A percentile compares a stretch with the other conserved stretches of the same genome.
Conservation (phyloP, 306 rosid genomes). For the cucumber (Cucumis sativus) region DNA sequence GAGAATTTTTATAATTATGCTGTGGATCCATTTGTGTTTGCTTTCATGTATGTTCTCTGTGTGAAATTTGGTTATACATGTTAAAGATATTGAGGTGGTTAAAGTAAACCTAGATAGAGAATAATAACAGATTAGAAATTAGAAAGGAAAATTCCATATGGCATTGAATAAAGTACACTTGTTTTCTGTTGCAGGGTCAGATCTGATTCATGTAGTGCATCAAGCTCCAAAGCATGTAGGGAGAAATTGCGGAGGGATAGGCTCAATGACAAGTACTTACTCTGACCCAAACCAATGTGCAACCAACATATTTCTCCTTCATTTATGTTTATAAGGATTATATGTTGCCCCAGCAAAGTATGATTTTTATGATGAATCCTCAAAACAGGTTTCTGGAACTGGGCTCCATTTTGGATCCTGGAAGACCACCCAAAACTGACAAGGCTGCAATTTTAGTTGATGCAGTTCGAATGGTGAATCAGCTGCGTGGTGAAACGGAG, state of each 20-base stretch:
- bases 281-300: background rate
- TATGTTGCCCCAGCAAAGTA: too few relatives aligned
- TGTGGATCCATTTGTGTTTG: background rate
- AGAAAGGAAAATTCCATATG: background rate
- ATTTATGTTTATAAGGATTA: too few relatives aligned
- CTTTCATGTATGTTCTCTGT: background rate
- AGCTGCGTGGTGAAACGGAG: slow-evolving; percentile 67
- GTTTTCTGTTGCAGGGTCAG: slow-evolving; percentile 39
- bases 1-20: too few relatives aligned
- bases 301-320: too few relatives aligned
- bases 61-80: background rate
- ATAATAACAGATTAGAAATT: background rate
- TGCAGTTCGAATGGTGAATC: slow-evolving; percentile 74
- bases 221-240: slow-evolving; percentile 89
- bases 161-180: background rate
- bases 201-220: slow-evolving; percentile 43
- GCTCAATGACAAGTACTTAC: slow-evolving; percentile 77
- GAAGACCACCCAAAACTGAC: slow-evolving; percentile 81
- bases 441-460: slow-evolving; percentile 77
- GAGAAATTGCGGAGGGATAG: slow-evolving; percentile 91
- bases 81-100: background rate
- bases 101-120: background rate
- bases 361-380: too few relatives aligned
- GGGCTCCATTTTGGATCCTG: slow-evolving; percentile 88
- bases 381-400: slow-evolving; percentile 62